These are phyloP conservation scores for Centella asiatica DNA, from an alignment of 129 eudicot species.

Conservation along the genomic window DNA sequence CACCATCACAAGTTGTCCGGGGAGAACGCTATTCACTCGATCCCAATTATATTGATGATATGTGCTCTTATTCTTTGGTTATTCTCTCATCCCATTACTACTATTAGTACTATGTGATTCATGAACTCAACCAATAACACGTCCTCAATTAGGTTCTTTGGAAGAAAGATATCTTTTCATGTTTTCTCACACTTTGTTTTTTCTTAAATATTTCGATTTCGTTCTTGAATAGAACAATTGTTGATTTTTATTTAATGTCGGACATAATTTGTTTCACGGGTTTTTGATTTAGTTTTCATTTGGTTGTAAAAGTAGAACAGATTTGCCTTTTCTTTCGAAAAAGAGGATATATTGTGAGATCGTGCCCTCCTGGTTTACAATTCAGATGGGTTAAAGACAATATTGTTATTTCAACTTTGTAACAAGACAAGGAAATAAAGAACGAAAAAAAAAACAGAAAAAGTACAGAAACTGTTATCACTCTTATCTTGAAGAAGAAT, in stretches of 20 bases:
- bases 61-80: slow-evolving; percentile 13
- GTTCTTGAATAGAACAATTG: no score
- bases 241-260: no score
- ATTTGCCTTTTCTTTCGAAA: no score
- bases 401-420: no score
- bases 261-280: no score
- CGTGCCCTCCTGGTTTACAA: no score
- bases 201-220: no score
- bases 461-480: not conserved
- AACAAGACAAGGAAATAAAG: no score
- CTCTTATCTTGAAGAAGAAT: not conserved
- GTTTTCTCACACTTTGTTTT: not conserved
- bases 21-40: slow-evolving; percentile 11
- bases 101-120: not conserved
- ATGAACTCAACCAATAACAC: not conserved
- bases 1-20: slow-evolving; percentile 4
- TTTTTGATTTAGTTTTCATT: no score
- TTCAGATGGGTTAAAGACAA: no score
- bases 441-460: not conserved
- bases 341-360: no score
- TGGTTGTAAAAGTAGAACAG: no score
- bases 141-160: not conserved
- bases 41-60: slow-evolving; percentile 10
- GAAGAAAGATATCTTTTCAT: not conserved
- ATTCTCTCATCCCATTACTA: slow-evolving; percentile 7